phyloP scores from a whole-genome alignment of 495 filamentous ascomycete species.

The Aspergillus diversus region DNA sequence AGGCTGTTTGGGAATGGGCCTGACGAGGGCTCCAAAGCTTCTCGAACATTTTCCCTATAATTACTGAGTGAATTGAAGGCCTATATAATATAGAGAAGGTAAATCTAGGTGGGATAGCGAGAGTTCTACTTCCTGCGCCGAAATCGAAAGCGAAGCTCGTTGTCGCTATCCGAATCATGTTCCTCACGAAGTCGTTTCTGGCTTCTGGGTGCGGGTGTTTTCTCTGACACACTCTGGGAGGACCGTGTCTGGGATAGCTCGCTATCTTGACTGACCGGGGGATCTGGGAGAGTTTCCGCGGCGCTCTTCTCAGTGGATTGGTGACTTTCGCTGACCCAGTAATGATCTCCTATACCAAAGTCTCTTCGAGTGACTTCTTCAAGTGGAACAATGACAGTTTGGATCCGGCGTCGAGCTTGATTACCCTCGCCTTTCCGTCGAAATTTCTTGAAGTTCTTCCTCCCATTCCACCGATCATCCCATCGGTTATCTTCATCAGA shows the following conservation, averaged over 20 bases:
- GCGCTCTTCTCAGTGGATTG: conserved; percentile 29
- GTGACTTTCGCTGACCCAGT: conserved; percentile 59
- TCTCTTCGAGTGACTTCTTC: conserved; percentile 79
- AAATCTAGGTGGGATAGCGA: background rate
- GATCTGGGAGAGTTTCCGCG: conserved; percentile 23
- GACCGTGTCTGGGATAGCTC: conserved; percentile 18
- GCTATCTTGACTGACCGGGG: conserved; percentile 25
- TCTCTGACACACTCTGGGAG: conserved; percentile 21
- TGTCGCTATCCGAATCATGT: conserved; percentile 50
- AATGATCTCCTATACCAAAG: conserved; percentile 83
- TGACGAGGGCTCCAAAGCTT: background rate
- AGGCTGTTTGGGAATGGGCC: no score
- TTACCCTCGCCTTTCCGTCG: conserved; percentile 58
- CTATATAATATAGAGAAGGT: conserved; percentile 4
- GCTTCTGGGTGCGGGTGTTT: conserved; percentile 22
- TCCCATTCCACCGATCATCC: conserved; percentile 92
- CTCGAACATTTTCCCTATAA: conserved; percentile 14
- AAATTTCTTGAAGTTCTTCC: conserved; percentile 97
- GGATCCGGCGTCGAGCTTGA: conserved; percentile 47
- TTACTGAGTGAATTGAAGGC: background rate
- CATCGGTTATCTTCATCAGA: conserved; percentile 60
- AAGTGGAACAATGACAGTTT: conserved; percentile 72
- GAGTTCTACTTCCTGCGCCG: conserved; percentile 48
- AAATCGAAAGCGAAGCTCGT: conserved; percentile 62
- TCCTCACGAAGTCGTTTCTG: conserved; percentile 49